Conservation (phyloP, 2,329 filamentous ascomycete genomes). For the Colletotrichum simmondsii region DNA sequence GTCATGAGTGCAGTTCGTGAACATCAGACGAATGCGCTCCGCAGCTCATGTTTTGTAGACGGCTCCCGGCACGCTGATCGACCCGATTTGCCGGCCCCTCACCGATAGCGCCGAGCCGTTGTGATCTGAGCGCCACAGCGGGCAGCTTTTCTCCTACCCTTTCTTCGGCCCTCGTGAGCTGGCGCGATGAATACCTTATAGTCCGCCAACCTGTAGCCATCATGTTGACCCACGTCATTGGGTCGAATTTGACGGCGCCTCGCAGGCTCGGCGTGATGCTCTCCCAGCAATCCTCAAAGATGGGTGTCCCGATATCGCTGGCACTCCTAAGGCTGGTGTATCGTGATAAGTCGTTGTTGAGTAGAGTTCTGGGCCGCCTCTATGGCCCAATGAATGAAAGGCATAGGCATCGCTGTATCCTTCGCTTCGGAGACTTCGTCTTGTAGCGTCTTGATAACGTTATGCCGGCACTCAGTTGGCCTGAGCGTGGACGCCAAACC, state of each 20-base stretch:
- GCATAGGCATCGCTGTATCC: too few species aligned
- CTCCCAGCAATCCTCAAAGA: background rate
- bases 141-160: too few species aligned
- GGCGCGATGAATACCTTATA: too few species aligned
- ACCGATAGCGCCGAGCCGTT: background rate
- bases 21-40: background rate
- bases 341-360: background rate
- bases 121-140: background rate
- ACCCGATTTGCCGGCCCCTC: background rate
- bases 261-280: background rate
- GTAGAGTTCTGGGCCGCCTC: too few species aligned
- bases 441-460: too few species aligned
- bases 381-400: too few species aligned
- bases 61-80: background rate
- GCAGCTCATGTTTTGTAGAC: background rate
- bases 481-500: too few species aligned
- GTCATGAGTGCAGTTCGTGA: background rate
- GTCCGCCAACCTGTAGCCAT: background rate
- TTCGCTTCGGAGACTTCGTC: background rate
- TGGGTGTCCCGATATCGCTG: background rate
- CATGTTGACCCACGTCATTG: background rate
- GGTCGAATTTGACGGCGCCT: too few species aligned
- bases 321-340: background rate
- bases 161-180: too few species aligned
- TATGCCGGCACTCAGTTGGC: too few species aligned